Base-by-base conservation (phyloP, 208 protist species). In the Spongospora subterranea region DNA sequence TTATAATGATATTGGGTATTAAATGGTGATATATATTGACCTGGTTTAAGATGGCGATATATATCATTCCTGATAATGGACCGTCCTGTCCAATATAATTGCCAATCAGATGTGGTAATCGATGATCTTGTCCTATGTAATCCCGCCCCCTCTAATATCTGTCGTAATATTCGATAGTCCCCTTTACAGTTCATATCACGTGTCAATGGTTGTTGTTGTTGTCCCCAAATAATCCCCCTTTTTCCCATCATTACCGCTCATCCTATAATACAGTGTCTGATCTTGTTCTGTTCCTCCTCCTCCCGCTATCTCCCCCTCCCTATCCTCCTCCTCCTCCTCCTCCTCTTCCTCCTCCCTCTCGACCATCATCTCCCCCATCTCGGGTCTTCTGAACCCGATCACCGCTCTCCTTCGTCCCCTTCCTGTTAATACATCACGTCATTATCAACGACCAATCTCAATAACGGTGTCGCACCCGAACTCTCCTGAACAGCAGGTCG, bases 41-140 rank as follows among this genome's bases (percentile, higher is more conserved):
- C 50, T 60, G 71, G 35, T 20, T n/a, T 6, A 35, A 82, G 71
- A n/a, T 82, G 71, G 13, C 71, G 71, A n/a, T 39, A 82, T 6
- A 82, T 43, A 6, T 82, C 71, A 43, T 39, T 82, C 6, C 71
- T 6, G n/a, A 82, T 43, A 20, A 35, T 6, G n/a, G 71, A 35
- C 17, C 71, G 71, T 6, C 50, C 71, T 6, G n/a, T 82, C 71
- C 71, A 82, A 43, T 82, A 43, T n/a, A 82, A n/a, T 20, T 82
- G 17, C 71, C 71, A 82, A 17, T 65, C 20, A n/a, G n/a, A n/a
- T n/a, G n/a, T n/a, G 50, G 13, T 60, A n/a, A 40, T 35, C 35
- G 17, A 6, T 43, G 35, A 43, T 20, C 40, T 6, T 20, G n/a
- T 6, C 17, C 71, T 6, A 35, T 13, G n/a, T 6, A 82, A 82